phyloP scores from a whole-genome alignment of 768 basidiomycete genomes.

The Amanita phalloides region DNA sequence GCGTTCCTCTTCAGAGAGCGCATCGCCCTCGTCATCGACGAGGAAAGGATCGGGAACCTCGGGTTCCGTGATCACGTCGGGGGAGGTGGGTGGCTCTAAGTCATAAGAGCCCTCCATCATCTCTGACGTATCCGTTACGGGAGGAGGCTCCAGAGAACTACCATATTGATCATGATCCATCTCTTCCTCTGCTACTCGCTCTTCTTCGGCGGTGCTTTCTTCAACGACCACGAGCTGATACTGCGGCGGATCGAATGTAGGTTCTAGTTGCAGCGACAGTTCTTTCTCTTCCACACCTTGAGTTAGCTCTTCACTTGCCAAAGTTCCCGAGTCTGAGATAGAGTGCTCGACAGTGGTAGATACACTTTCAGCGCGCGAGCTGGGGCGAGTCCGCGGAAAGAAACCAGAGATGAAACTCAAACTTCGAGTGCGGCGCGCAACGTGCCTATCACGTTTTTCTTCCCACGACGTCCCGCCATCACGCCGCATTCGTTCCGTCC shows the following conservation, averaged over 20 bases:
- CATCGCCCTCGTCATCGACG: constrained; percentile 42
- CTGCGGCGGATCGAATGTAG: not conserved
- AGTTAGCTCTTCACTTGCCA: not conserved
- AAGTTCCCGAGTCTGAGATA: constrained; percentile 2
- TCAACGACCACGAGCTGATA: constrained; percentile 4
- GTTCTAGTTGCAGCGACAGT: not conserved
- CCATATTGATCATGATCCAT: constrained; percentile 1
- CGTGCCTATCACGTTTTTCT: constrained; percentile 1
- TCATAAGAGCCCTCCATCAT: not conserved
- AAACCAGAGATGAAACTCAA: constrained; percentile 1
- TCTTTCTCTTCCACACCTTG: not conserved
- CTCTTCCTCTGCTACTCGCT: not conserved
- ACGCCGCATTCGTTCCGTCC: not conserved
- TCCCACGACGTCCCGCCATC: constrained; percentile 1
- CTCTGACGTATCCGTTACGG: not conserved
- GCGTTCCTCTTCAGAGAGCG: constrained; percentile 28
- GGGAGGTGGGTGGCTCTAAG: not conserved
- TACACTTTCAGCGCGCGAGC: constrained; percentile 1
- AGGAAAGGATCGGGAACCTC: constrained; percentile 53
- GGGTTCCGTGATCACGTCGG: constrained; percentile 19
- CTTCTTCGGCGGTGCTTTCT: constrained; percentile 1
- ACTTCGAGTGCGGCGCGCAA: constrained; percentile 2
- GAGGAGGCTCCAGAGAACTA: not conserved
- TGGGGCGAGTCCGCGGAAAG: constrained; percentile 4
- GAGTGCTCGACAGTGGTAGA: constrained; percentile 1